A percentile compares a stretch with the other conserved stretches of the same genome.
phyloP scores from a whole-genome alignment of 441 rosid genomes.

The Euphorbia celastroides region DNA sequence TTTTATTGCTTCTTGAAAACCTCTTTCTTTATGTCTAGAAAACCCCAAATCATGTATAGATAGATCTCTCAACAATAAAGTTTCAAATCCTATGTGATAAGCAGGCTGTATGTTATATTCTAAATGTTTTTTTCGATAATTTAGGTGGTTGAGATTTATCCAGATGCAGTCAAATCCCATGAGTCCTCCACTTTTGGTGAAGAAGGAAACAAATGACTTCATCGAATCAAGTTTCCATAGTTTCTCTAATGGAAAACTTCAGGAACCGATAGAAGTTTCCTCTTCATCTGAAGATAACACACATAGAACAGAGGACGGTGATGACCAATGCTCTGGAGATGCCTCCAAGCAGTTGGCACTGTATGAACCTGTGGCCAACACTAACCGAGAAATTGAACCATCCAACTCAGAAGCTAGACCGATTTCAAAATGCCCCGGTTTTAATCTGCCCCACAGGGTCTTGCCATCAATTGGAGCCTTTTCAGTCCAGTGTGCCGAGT shows the following conservation, averaged over 20 bases:
- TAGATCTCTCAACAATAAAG: too few relatives aligned
- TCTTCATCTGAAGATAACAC: slow-evolving; percentile 30
- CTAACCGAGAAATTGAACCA: slow-evolving; percentile 27
- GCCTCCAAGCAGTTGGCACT: slow-evolving; percentile 55
- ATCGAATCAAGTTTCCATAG: slow-evolving; percentile 22
- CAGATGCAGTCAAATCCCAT: slow-evolving; percentile 38
- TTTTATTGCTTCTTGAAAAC: slow-evolving; percentile 1
- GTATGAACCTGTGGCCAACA: slow-evolving; percentile 45
- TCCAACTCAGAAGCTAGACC: slow-evolving; percentile 4
- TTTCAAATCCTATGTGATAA: too few relatives aligned
- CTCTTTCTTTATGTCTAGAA: too few relatives aligned
- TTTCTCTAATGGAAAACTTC: slow-evolving; percentile 20
- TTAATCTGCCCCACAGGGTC: slow-evolving; percentile 31
- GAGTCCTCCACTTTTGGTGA: slow-evolving; percentile 26
- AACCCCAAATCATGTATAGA: too few relatives aligned
- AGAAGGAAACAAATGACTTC: slow-evolving; percentile 31
- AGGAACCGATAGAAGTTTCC: slow-evolving; percentile 26
- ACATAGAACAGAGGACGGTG: slow-evolving; percentile 23
- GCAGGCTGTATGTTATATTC: too few relatives aligned
- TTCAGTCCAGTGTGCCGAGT: slow-evolving; percentile 77
- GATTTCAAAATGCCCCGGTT: slow-evolving; percentile 21
- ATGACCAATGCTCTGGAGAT: slow-evolving; percentile 26
- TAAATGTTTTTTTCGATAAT: background rate
- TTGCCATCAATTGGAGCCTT: slow-evolving; percentile 80
- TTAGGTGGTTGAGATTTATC: slow-evolving; percentile 16